A percentile compares a stretch with the other conserved stretches of the same genome.
Evolutionary conservation across 2,329 filamentous ascomycete genomes (phyloP).

Genomic region (Diaporthe eres): DNA sequence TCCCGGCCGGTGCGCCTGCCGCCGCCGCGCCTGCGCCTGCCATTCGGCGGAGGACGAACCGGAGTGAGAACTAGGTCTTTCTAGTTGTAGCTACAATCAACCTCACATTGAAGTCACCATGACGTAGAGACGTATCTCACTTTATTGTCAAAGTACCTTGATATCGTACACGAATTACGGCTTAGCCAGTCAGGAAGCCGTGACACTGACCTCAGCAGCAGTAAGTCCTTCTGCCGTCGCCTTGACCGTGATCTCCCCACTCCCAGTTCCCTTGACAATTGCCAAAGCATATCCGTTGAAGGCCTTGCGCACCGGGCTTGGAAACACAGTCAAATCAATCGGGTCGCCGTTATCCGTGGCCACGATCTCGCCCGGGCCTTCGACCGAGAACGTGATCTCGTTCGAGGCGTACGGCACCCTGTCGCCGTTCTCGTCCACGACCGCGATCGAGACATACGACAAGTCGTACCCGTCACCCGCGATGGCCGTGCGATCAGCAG

Average conservation of each 20-base stretch:
- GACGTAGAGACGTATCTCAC: too few species aligned
- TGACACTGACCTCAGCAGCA: neutral
- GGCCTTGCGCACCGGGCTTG: conserved; percentile 54
- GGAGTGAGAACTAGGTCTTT: too few species aligned
- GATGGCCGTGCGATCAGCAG: conserved; percentile 57
- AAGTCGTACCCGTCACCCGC: conserved; percentile 60
- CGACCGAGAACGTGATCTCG: conserved; percentile 60
- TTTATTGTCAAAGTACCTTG: too few species aligned
- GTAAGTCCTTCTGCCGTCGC: neutral
- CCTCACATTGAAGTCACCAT: too few species aligned
- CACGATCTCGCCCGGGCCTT: conserved; percentile 60
- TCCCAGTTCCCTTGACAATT: conserved; percentile 49
- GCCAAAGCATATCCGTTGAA: conserved; percentile 58
- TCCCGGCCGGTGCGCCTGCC: too few species aligned
- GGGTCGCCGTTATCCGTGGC: conserved; percentile 67
- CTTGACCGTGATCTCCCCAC: conserved; percentile 18
- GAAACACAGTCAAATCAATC: conserved; percentile 59
- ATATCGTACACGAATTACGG: too few species aligned
- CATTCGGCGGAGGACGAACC: too few species aligned
- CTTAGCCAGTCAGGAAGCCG: neutral
- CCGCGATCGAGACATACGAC: conserved; percentile 60
- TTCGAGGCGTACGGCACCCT: conserved; percentile 60
- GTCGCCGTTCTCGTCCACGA: conserved; percentile 60
- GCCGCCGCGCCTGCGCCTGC: too few species aligned
- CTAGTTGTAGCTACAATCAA: too few species aligned